Base-by-base conservation (phyloP, 2,329 filamentous ascomycete genomes). In the Fusarium siculi region DNA sequence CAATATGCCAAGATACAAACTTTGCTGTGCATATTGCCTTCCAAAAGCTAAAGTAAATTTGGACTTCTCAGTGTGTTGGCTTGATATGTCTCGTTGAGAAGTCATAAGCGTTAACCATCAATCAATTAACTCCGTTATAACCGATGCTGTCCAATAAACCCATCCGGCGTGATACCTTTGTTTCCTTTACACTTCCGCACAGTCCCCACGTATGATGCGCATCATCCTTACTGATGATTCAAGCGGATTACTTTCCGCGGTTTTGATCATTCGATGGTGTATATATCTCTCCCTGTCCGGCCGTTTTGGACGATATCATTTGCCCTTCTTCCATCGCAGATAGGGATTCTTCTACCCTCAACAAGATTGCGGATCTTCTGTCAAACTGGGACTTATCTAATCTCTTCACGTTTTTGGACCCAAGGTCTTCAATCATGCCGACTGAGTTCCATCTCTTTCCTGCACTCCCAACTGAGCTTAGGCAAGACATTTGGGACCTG, bases 271-370 rank as follows among this genome's bases (percentile, higher is more conserved):
- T 25, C 19, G 6, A 12, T 44, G 10, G 18, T 4, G 23, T 19
- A 25, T 25, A 25, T 12, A 25, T 25, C 2, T 19, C 10, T 44
- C 11, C 0, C 11, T 4, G 16, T 44, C 43, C 4, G 18, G 2
- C 4, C 10, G 3, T 44, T 25, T 44, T 1, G 3, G 30, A 25
- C 7, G 1, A 7, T 14, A 46, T 14, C 18, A 0, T 28, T 9
- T 19, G 5, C 1, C 5, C 15, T 28, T 28, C 23, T 28, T 4
- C 25, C 43, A 9, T 46, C 23, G 19, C 2, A 14, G 1, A 1
- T 7, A 28, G 5, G 0, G 0, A 28, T 19, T 21, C 0, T 14
- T 28, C 18, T 0, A 19, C 5, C 18, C 1, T 11, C 11, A 44
- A 30, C 23, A 46, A 4, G 3, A 46, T 1, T 5, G 8, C 16